Evolutionary conservation across 2,329 filamentous ascomycete genomes (phyloP).

Genomic region (Aspergillus ibericus): DNA sequence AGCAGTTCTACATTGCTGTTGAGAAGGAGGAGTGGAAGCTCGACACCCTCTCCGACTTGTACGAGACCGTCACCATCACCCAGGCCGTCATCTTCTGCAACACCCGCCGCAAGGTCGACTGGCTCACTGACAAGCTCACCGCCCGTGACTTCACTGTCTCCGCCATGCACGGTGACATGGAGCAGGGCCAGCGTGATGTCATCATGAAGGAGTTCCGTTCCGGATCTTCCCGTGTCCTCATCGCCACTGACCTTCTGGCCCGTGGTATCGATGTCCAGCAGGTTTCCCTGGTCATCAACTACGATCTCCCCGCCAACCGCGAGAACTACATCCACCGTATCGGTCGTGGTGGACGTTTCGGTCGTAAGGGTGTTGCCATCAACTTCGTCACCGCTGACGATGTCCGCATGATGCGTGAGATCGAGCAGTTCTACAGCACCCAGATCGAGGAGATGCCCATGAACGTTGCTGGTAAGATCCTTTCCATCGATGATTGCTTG

Average conservation of each 20-base stretch:
- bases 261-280: slow-evolving; percentile 99
- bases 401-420: slow-evolving; percentile 99
- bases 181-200: slow-evolving; percentile 93
- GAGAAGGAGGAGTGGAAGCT: slow-evolving; percentile 99
- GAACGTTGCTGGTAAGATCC: slow-evolving; percentile 66
- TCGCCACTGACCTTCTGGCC: slow-evolving; percentile 94
- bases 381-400: slow-evolving; percentile 99
- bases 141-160: slow-evolving; percentile 98
- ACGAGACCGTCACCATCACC: slow-evolving; percentile 99
- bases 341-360: slow-evolving; percentile 98
- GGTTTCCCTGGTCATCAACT: slow-evolving; percentile 99
- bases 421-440: slow-evolving; percentile 99
- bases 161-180: slow-evolving; percentile 99
- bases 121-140: slow-evolving; percentile 99
- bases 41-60: slow-evolving; percentile 96
- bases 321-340: slow-evolving; percentile 99
- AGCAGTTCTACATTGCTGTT: slow-evolving; percentile 99
- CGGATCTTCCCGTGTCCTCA: slow-evolving; percentile 96
- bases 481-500: slow-evolving; percentile 10
- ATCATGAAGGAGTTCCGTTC: slow-evolving; percentile 99
- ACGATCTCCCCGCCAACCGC: slow-evolving; percentile 96
- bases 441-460: slow-evolving; percentile 99
- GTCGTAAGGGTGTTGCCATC: slow-evolving; percentile 99
- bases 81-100: slow-evolving; percentile 99
- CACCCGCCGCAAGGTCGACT: slow-evolving; percentile 99